Evolutionary conservation across 352 stramenopile species (phyloP).

Genomic region (Globisporangium alternatum): DNA sequence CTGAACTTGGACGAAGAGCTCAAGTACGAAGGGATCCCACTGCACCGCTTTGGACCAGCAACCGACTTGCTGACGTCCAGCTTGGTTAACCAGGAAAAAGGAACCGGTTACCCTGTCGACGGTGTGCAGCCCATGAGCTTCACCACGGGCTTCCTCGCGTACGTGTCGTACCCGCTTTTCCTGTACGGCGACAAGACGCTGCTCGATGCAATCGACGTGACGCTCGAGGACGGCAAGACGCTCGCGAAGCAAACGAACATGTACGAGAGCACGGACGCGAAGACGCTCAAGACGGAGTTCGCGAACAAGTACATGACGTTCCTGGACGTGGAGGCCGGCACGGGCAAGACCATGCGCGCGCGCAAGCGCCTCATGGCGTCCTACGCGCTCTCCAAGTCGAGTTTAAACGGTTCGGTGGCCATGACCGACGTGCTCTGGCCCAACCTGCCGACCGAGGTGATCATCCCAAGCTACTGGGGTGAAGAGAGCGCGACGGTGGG

Average conservation of each 20-base stretch:
- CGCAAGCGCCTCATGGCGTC: slow-evolving; percentile 34
- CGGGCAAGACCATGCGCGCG: slow-evolving; percentile 16
- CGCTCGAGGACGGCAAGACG: slow-evolving; percentile 23
- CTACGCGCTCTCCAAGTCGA: slow-evolving; percentile 32
- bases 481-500: slow-evolving; percentile 44
- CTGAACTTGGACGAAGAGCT: slow-evolving; percentile 27
- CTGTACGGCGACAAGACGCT: slow-evolving; percentile 32
- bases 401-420: slow-evolving; percentile 22
- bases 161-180: slow-evolving; percentile 39
- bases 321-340: slow-evolving; percentile 35
- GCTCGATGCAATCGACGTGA: slow-evolving; percentile 25
- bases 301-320: slow-evolving; percentile 30
- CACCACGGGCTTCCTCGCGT: slow-evolving; percentile 34
- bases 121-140: slow-evolving; percentile 37
- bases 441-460: slow-evolving; percentile 42
- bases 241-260: slow-evolving; percentile 20
- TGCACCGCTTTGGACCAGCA: slow-evolving; percentile 30
- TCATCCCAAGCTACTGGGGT: slow-evolving; percentile 52
- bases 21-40: slow-evolving; percentile 27
- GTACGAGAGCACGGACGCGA: slow-evolving; percentile 22
- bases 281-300: slow-evolving; percentile 30
- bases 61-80: slow-evolving; percentile 19
- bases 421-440: slow-evolving; percentile 69
- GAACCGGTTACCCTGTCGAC: slow-evolving; percentile 32
- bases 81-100: slow-evolving; percentile 18